These are phyloP conservation scores for Globisporangium acanthophoron DNA, from an alignment of 352 stramenopile genomes.

Conservation along the genomic window DNA sequence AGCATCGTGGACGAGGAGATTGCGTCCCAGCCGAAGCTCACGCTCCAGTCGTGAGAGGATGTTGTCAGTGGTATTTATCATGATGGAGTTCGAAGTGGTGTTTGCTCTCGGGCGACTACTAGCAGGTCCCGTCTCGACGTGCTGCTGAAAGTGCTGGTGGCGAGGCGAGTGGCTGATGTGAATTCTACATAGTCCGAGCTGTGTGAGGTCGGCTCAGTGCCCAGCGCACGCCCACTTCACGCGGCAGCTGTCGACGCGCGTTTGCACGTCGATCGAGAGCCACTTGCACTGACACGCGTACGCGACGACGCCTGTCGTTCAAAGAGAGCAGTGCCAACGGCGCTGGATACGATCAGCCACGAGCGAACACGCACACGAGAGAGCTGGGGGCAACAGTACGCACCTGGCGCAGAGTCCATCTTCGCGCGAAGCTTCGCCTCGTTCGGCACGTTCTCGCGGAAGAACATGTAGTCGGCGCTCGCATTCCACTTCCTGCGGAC, in stretches of 20 bases:
- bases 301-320: conserved; percentile 31
- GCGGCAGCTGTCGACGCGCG: conserved; percentile 37
- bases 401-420: conserved; percentile 51
- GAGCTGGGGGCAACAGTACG: neutral
- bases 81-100: neutral
- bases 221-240: conserved; percentile 74
- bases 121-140: too few species aligned
- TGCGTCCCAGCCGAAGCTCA: conserved; percentile 44
- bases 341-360: neutral
- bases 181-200: too few species aligned
- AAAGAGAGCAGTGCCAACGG: neutral
- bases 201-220: conserved; percentile 23
- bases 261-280: conserved; percentile 51
- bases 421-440: conserved; percentile 59
- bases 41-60: conserved; percentile 18
- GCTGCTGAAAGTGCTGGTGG: neutral
- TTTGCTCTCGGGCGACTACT: too few species aligned
- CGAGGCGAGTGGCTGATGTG: too few species aligned
- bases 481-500: conserved; percentile 49
- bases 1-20: conserved; percentile 38
- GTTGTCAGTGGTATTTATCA: conserved; percentile 9
- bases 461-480: conserved; percentile 83
- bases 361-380: too few species aligned
- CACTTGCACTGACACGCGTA: conserved; percentile 85
- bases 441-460: conserved; percentile 73